Evolutionary conservation across 345 rosid species (phyloP).

Genomic region (Limnanthes douglasii): DNA sequence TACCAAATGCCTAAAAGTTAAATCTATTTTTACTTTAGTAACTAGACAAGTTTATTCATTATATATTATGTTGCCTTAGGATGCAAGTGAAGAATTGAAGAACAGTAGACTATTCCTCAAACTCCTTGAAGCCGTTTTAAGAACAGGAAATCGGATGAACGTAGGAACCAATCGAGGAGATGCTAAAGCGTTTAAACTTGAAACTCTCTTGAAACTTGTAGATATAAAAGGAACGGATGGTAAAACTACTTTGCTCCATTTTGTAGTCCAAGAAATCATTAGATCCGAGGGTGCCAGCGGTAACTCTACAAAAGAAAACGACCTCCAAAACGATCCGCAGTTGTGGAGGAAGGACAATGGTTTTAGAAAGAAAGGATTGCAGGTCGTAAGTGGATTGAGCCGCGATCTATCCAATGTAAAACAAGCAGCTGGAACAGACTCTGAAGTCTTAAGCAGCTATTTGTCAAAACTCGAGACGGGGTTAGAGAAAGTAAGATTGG

Average conservation of each 20-base stretch:
- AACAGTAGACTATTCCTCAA: conserved; percentile 84
- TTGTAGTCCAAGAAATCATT: conserved; percentile 96
- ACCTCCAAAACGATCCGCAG: conserved; percentile 12
- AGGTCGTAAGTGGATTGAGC: conserved; percentile 79
- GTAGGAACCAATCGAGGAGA: conserved; percentile 97
- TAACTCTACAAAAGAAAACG: conserved; percentile 23
- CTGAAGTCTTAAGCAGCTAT: conserved; percentile 77
- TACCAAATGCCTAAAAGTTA: not conserved
- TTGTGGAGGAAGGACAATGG: conserved; percentile 32
- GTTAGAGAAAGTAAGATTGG: conserved; percentile 56
- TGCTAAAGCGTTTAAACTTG: conserved; percentile 94
- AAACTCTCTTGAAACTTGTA: conserved; percentile 90
- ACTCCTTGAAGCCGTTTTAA: conserved; percentile 91
- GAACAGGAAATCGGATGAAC: conserved; percentile 92
- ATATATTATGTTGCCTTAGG: conserved; percentile 22
- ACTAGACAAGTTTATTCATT: not conserved
- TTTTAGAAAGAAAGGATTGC: conserved; percentile 79
- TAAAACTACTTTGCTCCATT: conserved; percentile 91
- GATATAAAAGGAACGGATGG: conserved; percentile 96
- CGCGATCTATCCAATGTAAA: conserved; percentile 75
- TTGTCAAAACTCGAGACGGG: conserved; percentile 76
- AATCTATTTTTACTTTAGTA: not conserved
- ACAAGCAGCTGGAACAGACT: conserved; percentile 94
- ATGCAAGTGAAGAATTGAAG: conserved; percentile 80
- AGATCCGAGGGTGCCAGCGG: conserved; percentile 39